phyloP scores from a whole-genome alignment of 352 stramenopile species.

The Pythium phragmitis region DNA sequence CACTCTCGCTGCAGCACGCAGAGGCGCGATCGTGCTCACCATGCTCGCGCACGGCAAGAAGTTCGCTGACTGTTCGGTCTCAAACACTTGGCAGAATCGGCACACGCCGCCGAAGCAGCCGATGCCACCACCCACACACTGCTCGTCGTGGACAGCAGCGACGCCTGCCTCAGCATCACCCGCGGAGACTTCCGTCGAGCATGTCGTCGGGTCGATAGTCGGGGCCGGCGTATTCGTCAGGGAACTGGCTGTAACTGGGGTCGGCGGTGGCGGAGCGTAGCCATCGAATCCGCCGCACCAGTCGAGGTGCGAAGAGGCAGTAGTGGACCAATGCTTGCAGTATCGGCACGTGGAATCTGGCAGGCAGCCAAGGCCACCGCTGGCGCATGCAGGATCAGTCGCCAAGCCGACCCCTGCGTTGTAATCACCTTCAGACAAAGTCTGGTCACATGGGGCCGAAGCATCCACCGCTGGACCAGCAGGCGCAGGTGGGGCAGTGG shows the following conservation, averaged over 20 bases:
- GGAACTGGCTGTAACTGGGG: not conserved
- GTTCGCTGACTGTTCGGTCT: conserved; percentile 10
- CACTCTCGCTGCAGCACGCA: conserved; percentile 7
- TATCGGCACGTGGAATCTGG: conserved; percentile 7
- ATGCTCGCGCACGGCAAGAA: conserved; percentile 15
- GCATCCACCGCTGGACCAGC: not conserved
- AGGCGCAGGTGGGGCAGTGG: not conserved
- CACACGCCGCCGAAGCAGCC: conserved; percentile 27
- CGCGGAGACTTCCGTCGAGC: conserved; percentile 7
- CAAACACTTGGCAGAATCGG: conserved; percentile 16
- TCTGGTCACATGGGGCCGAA: conserved; percentile 3
- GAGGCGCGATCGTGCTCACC: conserved; percentile 1
- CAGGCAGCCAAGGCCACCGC: conserved; percentile 10
- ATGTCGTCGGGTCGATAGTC: conserved; percentile 2
- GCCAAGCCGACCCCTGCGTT: conserved; percentile 19
- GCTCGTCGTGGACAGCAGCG: conserved; percentile 3
- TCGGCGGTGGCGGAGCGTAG: not conserved
- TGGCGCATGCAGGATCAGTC: conserved; percentile 15
- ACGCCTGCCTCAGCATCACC: conserved; percentile 11
- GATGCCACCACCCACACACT: conserved; percentile 21
- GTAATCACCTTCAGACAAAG: conserved; percentile 17
- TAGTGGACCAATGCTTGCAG: conserved; percentile 12
- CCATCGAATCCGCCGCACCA: conserved; percentile 8
- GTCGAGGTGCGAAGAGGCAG: conserved; percentile 2
- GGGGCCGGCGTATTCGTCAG: not conserved